These are phyloP conservation scores for Aspergillus quadrilineatus DNA, from an alignment of 2,329 filamentous ascomycete species.

Conservation along the genomic window DNA sequence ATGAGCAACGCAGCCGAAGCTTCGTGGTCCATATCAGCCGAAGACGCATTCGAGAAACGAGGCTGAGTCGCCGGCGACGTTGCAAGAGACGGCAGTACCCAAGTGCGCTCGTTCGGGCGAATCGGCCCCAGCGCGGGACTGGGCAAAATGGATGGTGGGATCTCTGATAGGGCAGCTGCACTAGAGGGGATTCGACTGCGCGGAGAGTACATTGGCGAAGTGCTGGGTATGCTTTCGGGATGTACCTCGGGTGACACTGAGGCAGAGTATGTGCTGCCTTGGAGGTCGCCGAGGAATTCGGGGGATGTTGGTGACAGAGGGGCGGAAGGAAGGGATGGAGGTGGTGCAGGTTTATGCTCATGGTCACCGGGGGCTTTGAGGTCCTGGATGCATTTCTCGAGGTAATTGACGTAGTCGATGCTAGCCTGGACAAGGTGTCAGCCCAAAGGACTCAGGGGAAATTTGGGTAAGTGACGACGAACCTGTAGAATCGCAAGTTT, in stretches of 20 bases:
- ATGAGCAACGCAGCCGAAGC: slow-evolving; percentile 84
- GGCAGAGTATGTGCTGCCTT: slow-evolving; percentile 31
- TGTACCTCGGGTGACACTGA: slow-evolving; percentile 38
- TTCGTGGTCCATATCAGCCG: slow-evolving; percentile 67
- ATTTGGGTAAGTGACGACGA: slow-evolving; percentile 27
- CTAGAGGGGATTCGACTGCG: slow-evolving; percentile 28
- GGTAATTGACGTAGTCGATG: slow-evolving; percentile 92
- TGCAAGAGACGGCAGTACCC: slow-evolving; percentile 21
- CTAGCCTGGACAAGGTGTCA: slow-evolving; percentile 63
- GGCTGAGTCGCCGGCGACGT: slow-evolving; percentile 27
- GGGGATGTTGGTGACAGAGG: slow-evolving; percentile 39
- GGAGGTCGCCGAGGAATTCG: slow-evolving; percentile 29
- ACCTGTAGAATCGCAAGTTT: slow-evolving; percentile 95
- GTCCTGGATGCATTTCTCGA: slow-evolving; percentile 82
- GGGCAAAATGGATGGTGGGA: slow-evolving; percentile 35
- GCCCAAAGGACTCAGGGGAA: slow-evolving; percentile 6
- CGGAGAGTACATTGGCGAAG: slow-evolving; percentile 37
- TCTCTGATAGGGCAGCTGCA: slow-evolving; percentile 19
- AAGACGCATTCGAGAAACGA: slow-evolving; percentile 42
- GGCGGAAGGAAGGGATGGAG: slow-evolving; percentile 20
- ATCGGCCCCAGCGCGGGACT: slow-evolving; percentile 37
- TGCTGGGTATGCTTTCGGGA: slow-evolving; percentile 24
- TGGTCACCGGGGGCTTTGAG: slow-evolving; percentile 60
- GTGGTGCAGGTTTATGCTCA: slow-evolving; percentile 19
- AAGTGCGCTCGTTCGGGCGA: slow-evolving; percentile 24